These are phyloP conservation scores for Penicillium flavigenum DNA, from an alignment of 495 filamentous ascomycete genomes.

Conservation along the genomic window DNA sequence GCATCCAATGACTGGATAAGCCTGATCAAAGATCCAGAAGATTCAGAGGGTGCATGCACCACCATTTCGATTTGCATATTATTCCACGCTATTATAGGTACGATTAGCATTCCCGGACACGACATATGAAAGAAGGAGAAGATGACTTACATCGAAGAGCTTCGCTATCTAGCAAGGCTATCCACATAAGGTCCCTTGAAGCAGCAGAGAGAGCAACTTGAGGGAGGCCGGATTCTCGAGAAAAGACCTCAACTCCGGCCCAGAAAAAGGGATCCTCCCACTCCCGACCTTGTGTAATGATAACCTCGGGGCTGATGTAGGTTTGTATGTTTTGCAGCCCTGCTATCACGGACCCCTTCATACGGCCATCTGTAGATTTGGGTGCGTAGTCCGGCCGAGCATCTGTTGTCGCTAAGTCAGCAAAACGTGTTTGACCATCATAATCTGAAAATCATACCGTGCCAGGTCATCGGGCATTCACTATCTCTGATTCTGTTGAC, in stretches of 20 bases:
- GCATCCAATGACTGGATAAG: conserved; percentile 68
- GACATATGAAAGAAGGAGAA: not conserved
- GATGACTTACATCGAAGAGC: conserved; percentile 60
- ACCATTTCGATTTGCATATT: conserved; percentile 70
- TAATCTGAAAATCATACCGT: conserved; percentile 39
- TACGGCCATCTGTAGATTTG: conserved; percentile 49
- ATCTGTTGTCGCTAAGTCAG: conserved; percentile 32
- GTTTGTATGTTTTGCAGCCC: conserved; percentile 46
- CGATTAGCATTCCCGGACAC: conserved; percentile 10
- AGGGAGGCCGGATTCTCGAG: conserved; percentile 41
- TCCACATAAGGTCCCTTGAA: conserved; percentile 66
- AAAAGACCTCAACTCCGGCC: conserved; percentile 48
- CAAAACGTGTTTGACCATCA: not conserved
- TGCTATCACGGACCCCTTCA: conserved; percentile 48
- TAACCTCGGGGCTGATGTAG: conserved; percentile 50
- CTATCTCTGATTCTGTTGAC: conserved; percentile 48
- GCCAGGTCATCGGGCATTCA: conserved; percentile 53
- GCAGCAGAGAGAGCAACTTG: conserved; percentile 68
- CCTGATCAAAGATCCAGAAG: conserved; percentile 69
- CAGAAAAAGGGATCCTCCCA: conserved; percentile 56
- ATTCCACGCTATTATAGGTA: conserved; percentile 62
- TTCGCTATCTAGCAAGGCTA: conserved; percentile 68
- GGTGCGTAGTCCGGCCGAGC: conserved; percentile 48
- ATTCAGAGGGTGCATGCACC: conserved; percentile 65
- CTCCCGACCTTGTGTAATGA: conserved; percentile 46